These are phyloP conservation scores for Microdochium paspali DNA, from an alignment of 2,329 filamentous ascomycete genomes.

Conservation along the genomic window DNA sequence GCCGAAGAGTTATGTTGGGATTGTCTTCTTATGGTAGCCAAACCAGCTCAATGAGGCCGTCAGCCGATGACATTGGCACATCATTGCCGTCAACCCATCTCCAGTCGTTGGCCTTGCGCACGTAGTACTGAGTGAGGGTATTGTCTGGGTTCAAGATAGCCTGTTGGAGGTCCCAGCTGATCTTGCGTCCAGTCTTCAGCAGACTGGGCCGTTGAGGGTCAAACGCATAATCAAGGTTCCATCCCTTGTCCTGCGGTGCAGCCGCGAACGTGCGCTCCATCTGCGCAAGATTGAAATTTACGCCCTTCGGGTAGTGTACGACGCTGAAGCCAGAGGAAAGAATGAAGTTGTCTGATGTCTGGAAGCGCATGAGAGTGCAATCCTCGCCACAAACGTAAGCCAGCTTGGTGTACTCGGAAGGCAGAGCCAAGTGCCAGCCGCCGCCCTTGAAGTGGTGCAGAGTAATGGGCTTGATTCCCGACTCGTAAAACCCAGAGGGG, in stretches of 20 bases:
- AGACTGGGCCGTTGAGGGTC: slow-evolving; percentile 38
- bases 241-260: slow-evolving; percentile 35
- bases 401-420: slow-evolving; percentile 47
- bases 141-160: slow-evolving; percentile 35
- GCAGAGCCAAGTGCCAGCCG: slow-evolving; percentile 44
- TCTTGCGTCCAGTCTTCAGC: slow-evolving; percentile 38
- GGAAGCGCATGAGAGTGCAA: slow-evolving; percentile 50
- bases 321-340: slow-evolving; percentile 52
- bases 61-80: slow-evolving; percentile 39
- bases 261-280: slow-evolving; percentile 43
- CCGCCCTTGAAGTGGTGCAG: slow-evolving; percentile 57
- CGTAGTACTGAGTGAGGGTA: slow-evolving; percentile 42
- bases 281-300: slow-evolving; percentile 38
- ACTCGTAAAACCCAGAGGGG: slow-evolving; percentile 55
- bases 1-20: neutral
- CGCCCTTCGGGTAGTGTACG: slow-evolving; percentile 42
- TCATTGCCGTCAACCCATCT: slow-evolving; percentile 39
- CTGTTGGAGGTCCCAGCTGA: slow-evolving; percentile 45
- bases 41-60: slow-evolving; percentile 47
- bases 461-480: slow-evolving; percentile 48
- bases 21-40: slow-evolving; percentile 33
- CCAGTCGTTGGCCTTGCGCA: slow-evolving; percentile 40
- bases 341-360: slow-evolving; percentile 41
- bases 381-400: slow-evolving; percentile 51
- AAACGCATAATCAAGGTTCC: slow-evolving; percentile 41